These are phyloP conservation scores for Solanum hybrid DNA, from an alignment of 305 asterid genomes.

Conservation along the genomic window DNA sequence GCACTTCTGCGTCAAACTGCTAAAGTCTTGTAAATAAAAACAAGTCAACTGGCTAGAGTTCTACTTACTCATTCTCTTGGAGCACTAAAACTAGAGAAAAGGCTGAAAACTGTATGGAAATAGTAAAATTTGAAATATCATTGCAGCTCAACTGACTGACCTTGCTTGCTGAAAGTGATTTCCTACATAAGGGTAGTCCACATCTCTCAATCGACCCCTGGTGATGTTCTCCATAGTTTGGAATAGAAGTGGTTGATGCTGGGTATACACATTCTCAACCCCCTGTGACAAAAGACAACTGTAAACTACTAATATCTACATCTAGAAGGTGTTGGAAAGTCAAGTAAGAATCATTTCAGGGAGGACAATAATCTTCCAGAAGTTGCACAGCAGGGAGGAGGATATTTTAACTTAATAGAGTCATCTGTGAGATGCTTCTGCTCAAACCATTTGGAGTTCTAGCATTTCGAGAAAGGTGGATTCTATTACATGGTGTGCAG, in stretches of 20 bases:
- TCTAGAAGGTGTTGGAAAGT: not conserved
- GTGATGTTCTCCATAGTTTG: conserved; percentile 93
- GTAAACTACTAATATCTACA: not conserved
- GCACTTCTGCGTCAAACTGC: not conserved
- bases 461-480: not conserved
- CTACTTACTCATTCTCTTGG: not conserved
- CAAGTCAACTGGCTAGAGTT: not conserved
- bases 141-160: conserved; percentile 27
- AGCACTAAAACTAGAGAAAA: not conserved
- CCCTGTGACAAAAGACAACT: conserved; percentile 41
- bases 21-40: not conserved
- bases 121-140: not conserved
- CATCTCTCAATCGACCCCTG: conserved; percentile 91
- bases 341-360: not conserved
- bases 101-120: not conserved
- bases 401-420: not conserved
- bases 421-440: conserved; percentile 1
- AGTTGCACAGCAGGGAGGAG: not conserved
- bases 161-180: conserved; percentile 92
- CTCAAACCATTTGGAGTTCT: not conserved
- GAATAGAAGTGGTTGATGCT: conserved; percentile 90
- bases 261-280: conserved; percentile 97
- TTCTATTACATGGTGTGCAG: not conserved
- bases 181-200: conserved; percentile 94
- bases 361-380: not conserved